These are phyloP conservation scores for Dimocarpus longan DNA, from an alignment of 345 rosid genomes.

Conservation along the genomic window DNA sequence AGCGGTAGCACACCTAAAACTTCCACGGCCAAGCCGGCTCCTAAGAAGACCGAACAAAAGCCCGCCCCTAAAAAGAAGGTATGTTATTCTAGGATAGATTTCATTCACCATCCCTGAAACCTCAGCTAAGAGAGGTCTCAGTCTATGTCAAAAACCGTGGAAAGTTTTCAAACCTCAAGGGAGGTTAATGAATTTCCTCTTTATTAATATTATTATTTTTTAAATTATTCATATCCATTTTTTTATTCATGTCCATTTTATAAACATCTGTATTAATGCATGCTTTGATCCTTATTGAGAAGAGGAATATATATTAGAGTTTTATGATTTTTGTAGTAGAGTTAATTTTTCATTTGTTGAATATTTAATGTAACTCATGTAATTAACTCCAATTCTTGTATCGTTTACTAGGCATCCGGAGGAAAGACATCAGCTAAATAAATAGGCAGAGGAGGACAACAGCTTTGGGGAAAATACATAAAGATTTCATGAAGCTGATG, in stretches of 20 bases:
- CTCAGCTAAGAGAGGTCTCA: background rate
- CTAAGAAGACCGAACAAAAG: conserved; percentile 51
- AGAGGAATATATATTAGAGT: background rate
- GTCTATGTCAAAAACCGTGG: too few relatives aligned
- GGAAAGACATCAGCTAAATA: conserved; percentile 27
- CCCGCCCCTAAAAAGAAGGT: conserved; percentile 61
- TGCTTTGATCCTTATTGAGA: too few relatives aligned
- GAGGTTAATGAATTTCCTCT: too few relatives aligned
- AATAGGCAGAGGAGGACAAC: conserved; percentile 4
- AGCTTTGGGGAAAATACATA: conserved; percentile 9
- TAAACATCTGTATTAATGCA: too few relatives aligned
- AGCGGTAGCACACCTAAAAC: conserved; percentile 31
- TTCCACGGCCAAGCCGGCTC: conserved; percentile 42
- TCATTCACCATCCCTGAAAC: background rate
- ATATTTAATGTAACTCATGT: background rate
- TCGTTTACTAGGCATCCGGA: conserved; percentile 21
- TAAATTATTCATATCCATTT: too few relatives aligned
- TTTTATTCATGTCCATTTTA: too few relatives aligned
- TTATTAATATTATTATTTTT: too few relatives aligned
- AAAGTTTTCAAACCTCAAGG: too few relatives aligned
- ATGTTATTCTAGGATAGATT: background rate
- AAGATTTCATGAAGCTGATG: background rate
- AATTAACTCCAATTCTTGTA: background rate
- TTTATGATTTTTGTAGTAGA: background rate
- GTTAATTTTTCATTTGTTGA: background rate